phyloP scores from a whole-genome alignment of 345 rosid genomes.

The Ricinus communis region DNA sequence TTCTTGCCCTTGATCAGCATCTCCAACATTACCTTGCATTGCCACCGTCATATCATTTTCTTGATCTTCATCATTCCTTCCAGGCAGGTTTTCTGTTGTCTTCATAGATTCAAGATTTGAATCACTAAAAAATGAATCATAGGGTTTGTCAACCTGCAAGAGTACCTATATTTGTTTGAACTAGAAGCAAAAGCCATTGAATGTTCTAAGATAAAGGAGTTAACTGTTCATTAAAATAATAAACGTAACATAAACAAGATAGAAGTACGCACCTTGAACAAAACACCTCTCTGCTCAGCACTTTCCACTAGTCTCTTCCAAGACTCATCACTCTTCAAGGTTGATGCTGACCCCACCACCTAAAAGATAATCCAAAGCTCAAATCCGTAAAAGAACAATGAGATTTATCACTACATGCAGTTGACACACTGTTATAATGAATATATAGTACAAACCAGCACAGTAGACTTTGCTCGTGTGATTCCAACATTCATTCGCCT shows the following conservation, averaged over 20 bases:
- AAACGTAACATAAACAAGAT: not conserved
- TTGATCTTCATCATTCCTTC: conserved; percentile 14
- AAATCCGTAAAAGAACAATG: not conserved
- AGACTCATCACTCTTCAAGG: conserved; percentile 67
- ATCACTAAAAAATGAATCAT: conserved; percentile 56
- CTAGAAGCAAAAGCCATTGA: not conserved
- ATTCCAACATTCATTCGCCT: conserved; percentile 97
- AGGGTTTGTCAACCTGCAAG: conserved; percentile 80
- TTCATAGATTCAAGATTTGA: conserved; percentile 54
- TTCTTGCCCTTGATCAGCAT: conserved; percentile 44
- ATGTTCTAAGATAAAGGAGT: not conserved
- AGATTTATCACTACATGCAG: not conserved
- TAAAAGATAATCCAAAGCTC: conserved; percentile 27
- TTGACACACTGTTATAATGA: not conserved
- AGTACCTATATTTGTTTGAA: conserved; percentile 12
- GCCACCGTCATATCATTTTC: conserved; percentile 26
- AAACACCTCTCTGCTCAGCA: conserved; percentile 58
- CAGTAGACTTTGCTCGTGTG: conserved; percentile 87
- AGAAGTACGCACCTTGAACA: conserved; percentile 54
- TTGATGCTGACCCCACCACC: conserved; percentile 91
- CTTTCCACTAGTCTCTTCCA: conserved; percentile 78
- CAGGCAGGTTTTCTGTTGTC: conserved; percentile 21
- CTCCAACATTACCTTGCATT: conserved; percentile 21
- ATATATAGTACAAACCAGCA: conserved; percentile 54
- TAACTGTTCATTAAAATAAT: too few relatives aligned